Conservation (phyloP, 1,284 basidiomycete species). For the Ganoderma leucocontextum region DNA sequence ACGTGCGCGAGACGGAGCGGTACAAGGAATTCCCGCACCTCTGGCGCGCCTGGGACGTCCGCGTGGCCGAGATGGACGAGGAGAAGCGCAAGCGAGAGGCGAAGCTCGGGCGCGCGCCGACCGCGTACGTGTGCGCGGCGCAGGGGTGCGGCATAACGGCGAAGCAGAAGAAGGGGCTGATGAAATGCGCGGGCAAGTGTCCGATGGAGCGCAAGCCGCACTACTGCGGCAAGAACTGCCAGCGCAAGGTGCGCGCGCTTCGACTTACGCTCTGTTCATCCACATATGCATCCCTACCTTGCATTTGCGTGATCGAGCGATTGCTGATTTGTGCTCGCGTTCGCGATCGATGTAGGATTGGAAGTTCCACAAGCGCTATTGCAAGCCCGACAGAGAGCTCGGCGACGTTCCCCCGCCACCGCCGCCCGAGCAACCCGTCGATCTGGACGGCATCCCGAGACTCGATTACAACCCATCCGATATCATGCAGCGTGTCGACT, state of each 20-base stretch:
- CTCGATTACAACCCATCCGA: neutral
- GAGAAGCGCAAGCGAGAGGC: constrained; percentile 12
- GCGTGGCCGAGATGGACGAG: constrained; percentile 13
- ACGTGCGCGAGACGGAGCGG: constrained; percentile 9
- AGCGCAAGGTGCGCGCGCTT: constrained; percentile 11
- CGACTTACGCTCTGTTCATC: too few relatives aligned
- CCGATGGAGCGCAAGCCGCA: constrained; percentile 15
- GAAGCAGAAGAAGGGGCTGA: constrained; percentile 13
- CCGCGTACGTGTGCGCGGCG: constrained; percentile 19
- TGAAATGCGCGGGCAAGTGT: constrained; percentile 20
- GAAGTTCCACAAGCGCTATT: constrained; percentile 12
- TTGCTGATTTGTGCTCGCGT: neutral
- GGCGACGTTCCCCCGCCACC: neutral
- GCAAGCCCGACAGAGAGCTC: constrained; percentile 17
- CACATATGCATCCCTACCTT: neutral
- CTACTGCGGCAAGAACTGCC: constrained; percentile 19
- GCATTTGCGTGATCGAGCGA: neutral
- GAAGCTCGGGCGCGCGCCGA: constrained; percentile 15
- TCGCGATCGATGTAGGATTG: neutral
- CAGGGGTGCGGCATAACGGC: constrained; percentile 20
- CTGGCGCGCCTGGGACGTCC: constrained; percentile 10
- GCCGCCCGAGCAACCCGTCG: neutral
- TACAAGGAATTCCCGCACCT: constrained; percentile 14
- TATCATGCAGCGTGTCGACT: constrained; percentile 5
- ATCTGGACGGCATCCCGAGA: neutral